phyloP scores from a whole-genome alignment of 2,329 filamentous ascomycete species.

The Cladobotryum protrusum region DNA sequence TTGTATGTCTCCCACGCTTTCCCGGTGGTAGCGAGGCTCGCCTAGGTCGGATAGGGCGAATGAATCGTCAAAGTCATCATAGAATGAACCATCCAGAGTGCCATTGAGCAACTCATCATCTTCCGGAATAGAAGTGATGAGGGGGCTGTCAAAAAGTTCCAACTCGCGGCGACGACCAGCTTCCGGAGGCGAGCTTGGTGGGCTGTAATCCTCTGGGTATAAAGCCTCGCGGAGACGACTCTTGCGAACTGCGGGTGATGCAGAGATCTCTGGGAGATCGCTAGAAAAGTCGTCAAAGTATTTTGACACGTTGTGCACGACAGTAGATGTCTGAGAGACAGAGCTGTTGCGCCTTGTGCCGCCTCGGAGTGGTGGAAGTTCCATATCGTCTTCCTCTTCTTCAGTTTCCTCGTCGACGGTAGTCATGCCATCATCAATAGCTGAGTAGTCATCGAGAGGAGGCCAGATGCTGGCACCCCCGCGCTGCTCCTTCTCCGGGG shows the following conservation, averaged over 20 bases:
- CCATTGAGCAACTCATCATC: slow-evolving; percentile 36
- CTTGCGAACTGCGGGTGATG: slow-evolving; percentile 32
- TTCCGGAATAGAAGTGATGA: slow-evolving; percentile 35
- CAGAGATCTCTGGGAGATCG: slow-evolving; percentile 37
- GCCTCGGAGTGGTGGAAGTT: slow-evolving; percentile 31
- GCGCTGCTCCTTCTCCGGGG: background rate
- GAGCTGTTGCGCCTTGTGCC: slow-evolving; percentile 26
- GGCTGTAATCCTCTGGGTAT: slow-evolving; percentile 36
- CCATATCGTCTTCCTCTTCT: slow-evolving; percentile 17
- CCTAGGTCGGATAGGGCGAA: slow-evolving; percentile 26
- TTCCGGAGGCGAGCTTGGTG: slow-evolving; percentile 43
- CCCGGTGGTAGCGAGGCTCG: slow-evolving; percentile 20
- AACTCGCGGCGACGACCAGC: slow-evolving; percentile 16
- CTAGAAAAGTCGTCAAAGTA: slow-evolving; percentile 37
- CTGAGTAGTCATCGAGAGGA: slow-evolving; percentile 9
- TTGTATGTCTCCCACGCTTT: slow-evolving; percentile 53
- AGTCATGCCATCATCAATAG: slow-evolving; percentile 14
- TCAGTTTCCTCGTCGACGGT: slow-evolving; percentile 17
- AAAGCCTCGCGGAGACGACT: slow-evolving; percentile 25
- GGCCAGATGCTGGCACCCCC: background rate
- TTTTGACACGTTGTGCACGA: slow-evolving; percentile 32
- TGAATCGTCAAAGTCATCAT: slow-evolving; percentile 42
- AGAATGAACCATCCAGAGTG: slow-evolving; percentile 37
- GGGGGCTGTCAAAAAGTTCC: slow-evolving; percentile 41
- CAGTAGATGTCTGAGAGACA: slow-evolving; percentile 32